A percentile compares a stretch with the other conserved stretches of the same genome.
These are phyloP conservation scores for Triticum monococcum DNA, from an alignment of 176 grass and related monocot genomes.

Conservation along the genomic window DNA sequence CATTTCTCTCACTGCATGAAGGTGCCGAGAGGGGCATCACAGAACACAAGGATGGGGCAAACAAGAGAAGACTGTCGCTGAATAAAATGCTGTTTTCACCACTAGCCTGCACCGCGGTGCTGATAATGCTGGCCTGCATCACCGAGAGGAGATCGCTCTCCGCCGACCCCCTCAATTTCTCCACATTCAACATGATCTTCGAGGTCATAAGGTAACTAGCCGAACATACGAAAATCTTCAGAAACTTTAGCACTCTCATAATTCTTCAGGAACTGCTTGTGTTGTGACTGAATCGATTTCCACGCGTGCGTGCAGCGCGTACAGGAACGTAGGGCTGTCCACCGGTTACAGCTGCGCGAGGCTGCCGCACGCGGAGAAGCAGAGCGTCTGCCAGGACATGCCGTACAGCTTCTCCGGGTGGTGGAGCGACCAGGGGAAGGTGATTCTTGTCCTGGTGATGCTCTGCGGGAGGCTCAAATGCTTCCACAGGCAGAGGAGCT, in stretches of 20 bases:
- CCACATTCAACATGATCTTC: constrained; percentile 66
- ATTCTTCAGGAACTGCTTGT: not conserved
- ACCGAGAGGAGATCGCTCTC: constrained; percentile 63
- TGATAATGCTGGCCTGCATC: constrained; percentile 54
- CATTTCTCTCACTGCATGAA: constrained; percentile 26
- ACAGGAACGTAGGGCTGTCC: constrained; percentile 72
- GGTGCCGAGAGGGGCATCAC: not conserved
- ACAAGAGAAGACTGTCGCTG: not conserved
- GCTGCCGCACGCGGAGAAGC: constrained; percentile 32
- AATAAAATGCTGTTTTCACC: constrained; percentile 38
- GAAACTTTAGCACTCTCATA: not conserved
- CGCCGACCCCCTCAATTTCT: constrained; percentile 78
- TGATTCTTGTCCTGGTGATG: constrained; percentile 60
- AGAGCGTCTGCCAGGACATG: constrained; percentile 40
- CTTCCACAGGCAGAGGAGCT: constrained; percentile 23
- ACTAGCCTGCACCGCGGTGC: constrained; percentile 21
- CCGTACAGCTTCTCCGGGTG: constrained; percentile 60
- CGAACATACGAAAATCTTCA: not conserved
- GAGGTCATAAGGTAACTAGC: constrained; percentile 56
- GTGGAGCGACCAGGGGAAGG: constrained; percentile 78
- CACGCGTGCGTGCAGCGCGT: constrained; percentile 27
- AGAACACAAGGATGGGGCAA: constrained; percentile 1
- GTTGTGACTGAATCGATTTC: not conserved
- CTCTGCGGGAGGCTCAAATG: constrained; percentile 69
- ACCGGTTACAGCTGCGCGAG: constrained; percentile 63